Base-by-base conservation (phyloP, 2,329 filamentous ascomycete species). In the Alternaria ethzedia region DNA sequence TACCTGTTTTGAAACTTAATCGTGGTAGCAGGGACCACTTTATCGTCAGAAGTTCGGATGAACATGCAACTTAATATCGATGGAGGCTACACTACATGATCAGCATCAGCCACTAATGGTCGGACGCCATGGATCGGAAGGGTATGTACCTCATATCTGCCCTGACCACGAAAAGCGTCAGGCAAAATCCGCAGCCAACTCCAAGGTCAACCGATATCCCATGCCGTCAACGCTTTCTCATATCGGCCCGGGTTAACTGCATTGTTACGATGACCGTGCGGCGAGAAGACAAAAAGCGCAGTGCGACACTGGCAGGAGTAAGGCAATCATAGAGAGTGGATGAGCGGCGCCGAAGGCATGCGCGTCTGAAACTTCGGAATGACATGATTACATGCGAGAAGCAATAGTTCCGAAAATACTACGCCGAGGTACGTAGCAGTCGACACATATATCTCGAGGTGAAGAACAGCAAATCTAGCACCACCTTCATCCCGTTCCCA, bases 311-410 rank as follows among this genome's bases (percentile, higher is more conserved):
- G 28, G 47, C 59, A 46, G 30, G 28, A 57, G 45, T 30, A n/a
- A 17, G 17, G 32, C 45, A 28, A 43, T 52, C 41, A 23, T 55
- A 13, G 15, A 54, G 20, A 46, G 25, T 46, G 57, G 43, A 52
- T 57, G 60, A 55, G 41, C 26, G 36, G 7, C n/a, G 32, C 17
- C n/a, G n/a, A 26, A 47, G 43, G 11, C 32, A 46, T 66, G 64
- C 51, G 47, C 44, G 36, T 64, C 54, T 59, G 54, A 64, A 59
- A 66, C 58, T 30, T 61, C 51, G 54, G 54, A 23, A 54, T 32
- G 25, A 25, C 21, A 63, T 55, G 54, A 65, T 59, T 49, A 43
- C 43, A 26, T 36, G 49, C 59, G 63, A 67, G 54, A 63, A 65
- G 36, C 52, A 21, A 41, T 21, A 10, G 43, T 59, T 23, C 61